A percentile compares a stretch with the other conserved stretches of the same genome.
Evolutionary conservation across 169 alveolate genomes (phyloP).

Genomic region (Toxoplasma gondii): DNA sequence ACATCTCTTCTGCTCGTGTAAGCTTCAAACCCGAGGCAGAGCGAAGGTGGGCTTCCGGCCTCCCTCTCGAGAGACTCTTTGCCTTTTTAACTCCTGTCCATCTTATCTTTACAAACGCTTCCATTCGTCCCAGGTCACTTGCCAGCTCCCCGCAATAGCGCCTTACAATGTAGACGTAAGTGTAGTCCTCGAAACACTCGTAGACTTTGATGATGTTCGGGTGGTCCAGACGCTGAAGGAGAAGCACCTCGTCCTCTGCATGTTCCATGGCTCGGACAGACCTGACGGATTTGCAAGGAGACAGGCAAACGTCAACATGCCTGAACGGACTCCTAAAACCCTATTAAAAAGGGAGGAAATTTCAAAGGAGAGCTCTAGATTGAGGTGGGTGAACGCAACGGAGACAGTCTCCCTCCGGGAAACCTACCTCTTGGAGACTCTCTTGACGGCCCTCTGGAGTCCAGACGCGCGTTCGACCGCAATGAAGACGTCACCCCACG

Average conservation of each 20-base stretch:
- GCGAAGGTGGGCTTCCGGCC: too few relatives aligned
- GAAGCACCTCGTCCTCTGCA: constrained; percentile 53
- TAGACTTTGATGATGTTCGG: constrained; percentile 62
- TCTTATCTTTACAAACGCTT: too few relatives aligned
- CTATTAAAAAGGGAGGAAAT: too few relatives aligned
- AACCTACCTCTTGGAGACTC: constrained; percentile 51
- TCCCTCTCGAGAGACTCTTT: too few relatives aligned
- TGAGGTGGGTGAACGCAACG: too few relatives aligned
- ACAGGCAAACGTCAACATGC: background rate
- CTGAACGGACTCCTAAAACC: background rate
- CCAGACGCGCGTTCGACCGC: constrained; percentile 65
- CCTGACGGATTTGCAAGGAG: constrained; percentile 34
- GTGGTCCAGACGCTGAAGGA: constrained; percentile 48
- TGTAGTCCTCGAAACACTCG: constrained; percentile 59
- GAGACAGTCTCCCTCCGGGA: background rate
- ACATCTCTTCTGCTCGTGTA: too few relatives aligned
- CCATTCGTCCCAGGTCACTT: too few relatives aligned
- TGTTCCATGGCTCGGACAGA: constrained; percentile 43
- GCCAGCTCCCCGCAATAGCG: background rate
- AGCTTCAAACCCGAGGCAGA: too few relatives aligned
- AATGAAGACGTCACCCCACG: constrained; percentile 63
- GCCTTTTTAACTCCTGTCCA: too few relatives aligned
- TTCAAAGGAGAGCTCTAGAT: too few relatives aligned
- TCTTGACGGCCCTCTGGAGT: constrained; percentile 58
- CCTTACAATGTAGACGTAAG: constrained; percentile 53